A percentile compares a stretch with the other conserved stretches of the same genome.
Evolutionary conservation across 2,329 filamentous ascomycete species (phyloP).

Genomic region (Diaporthe sp.): DNA sequence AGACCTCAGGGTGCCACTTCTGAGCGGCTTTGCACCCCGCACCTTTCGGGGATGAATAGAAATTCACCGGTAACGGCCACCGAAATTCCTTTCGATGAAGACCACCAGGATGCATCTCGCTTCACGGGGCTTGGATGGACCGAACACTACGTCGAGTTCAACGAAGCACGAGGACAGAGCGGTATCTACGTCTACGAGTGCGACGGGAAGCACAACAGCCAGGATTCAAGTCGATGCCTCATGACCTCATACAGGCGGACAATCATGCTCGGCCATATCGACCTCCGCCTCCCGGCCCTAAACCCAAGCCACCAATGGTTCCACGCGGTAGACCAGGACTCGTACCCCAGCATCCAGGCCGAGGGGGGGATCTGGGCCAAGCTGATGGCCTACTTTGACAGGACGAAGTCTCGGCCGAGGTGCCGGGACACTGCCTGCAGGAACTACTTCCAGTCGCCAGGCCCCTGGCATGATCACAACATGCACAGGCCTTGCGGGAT

Average conservation of each 20-base stretch:
- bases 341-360: neutral
- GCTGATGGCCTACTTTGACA: neutral
- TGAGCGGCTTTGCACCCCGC: neutral
- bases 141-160: neutral
- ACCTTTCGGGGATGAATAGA: neutral
- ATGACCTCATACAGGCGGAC: constrained; percentile 5
- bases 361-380: neutral
- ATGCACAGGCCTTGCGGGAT: neutral
- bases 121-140: neutral
- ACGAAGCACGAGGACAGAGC: neutral
- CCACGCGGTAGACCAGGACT: constrained; percentile 2
- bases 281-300: neutral
- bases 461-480: neutral
- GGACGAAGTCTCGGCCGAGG: neutral
- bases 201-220: neutral
- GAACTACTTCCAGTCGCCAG: constrained; percentile 14
- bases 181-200: constrained; percentile 3
- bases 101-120: neutral
- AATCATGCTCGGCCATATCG: neutral
- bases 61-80: neutral
- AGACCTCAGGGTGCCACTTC: neutral
- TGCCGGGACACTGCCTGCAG: neutral
- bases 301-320: constrained; percentile 2
- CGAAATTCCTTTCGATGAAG: neutral
- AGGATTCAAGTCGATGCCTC: neutral